Evolutionary conservation across 352 stramenopile species (phyloP), one percentile per base, ranked within the genome.

Genomic region (Saprolegnia diclina): DNA sequence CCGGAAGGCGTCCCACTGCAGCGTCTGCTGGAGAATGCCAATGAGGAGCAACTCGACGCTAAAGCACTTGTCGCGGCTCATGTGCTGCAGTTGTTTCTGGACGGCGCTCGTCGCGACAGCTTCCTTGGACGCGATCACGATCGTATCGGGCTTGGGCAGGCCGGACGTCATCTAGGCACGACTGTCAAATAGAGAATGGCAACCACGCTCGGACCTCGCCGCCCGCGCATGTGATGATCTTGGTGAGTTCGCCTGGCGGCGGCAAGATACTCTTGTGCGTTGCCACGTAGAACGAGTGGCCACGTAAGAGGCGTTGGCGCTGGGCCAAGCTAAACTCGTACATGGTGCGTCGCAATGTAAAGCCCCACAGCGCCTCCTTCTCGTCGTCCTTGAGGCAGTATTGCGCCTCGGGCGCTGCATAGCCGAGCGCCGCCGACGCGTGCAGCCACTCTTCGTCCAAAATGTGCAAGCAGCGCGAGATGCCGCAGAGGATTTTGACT

Each of bases 401-500:
- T n/a, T 66, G 48, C 64, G 74, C 65, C 67, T 87, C 76, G 71
- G 79, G 68, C 6, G 77, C 71, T 7, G 76, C 62, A 1, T 52
- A 54, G 2, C 77, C 77, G 1, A 67, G 61, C 19, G 56, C 67
- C 6, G 77, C 79, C 18, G 76, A 82, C 42, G 21, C 38, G 52
- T 83, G 72, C 45, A 87, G 73, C 79, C 79, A 87, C 29, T 73
- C 64, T 62, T 79, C 71, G 26, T 77, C 77, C 35, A 85, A 26
- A 64, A 87, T 80, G 71, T 87, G 79, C 14, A 24, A 37, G 45
- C 79, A 87, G 67, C 77, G 80, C 5, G 79, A 83, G 22, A 87
- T 82, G 4, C 79, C 78, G n/a, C 79, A 85, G 54, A 87, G 62
- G 14, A 87, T 61, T 70, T 87, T 87, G 22, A 87, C 78, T 7